Conservation (phyloP, 108 stramenopile genomes). For the Stephanodiscus triporus region DNA sequence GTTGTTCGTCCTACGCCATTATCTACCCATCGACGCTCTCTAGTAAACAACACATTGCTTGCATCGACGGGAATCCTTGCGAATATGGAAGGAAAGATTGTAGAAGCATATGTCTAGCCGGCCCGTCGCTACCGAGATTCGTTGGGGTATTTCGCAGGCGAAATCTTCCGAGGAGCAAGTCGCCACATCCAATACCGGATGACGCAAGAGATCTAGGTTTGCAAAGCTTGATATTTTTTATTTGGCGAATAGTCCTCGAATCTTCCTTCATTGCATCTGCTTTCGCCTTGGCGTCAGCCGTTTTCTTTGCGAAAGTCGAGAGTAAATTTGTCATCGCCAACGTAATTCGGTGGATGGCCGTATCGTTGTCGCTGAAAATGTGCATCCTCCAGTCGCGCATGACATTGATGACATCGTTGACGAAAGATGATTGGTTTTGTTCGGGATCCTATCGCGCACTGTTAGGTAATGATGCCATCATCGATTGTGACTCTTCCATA, state of each 20-base stretch:
- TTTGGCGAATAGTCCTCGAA: constrained; percentile 7
- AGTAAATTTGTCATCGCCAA: constrained; percentile 18
- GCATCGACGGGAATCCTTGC: neutral
- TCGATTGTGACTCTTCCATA: neutral
- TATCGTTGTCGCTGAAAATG: constrained; percentile 23
- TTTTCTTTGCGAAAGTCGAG: neutral
- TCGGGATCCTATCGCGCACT: constrained; percentile 18
- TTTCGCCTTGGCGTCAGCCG: neutral
- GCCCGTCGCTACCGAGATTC: neutral
- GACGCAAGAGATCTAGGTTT: too few relatives aligned
- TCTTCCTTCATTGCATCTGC: neutral
- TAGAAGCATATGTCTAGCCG: neutral
- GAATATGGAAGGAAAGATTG: neutral
- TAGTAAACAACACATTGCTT: neutral
- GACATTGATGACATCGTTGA: constrained; percentile 4
- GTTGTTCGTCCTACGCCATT: neutral
- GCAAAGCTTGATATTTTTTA: neutral
- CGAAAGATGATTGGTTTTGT: constrained; percentile 29
- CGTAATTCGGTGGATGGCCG: constrained; percentile 26
- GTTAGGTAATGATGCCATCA: neutral
- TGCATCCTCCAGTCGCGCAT: constrained; percentile 32
- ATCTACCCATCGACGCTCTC: neutral
- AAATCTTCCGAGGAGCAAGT: neutral
- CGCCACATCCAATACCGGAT: neutral
- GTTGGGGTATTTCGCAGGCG: neutral